phyloP scores from a whole-genome alignment of 2,329 filamentous ascomycete genomes.

The Neofusicoccum ribis region DNA sequence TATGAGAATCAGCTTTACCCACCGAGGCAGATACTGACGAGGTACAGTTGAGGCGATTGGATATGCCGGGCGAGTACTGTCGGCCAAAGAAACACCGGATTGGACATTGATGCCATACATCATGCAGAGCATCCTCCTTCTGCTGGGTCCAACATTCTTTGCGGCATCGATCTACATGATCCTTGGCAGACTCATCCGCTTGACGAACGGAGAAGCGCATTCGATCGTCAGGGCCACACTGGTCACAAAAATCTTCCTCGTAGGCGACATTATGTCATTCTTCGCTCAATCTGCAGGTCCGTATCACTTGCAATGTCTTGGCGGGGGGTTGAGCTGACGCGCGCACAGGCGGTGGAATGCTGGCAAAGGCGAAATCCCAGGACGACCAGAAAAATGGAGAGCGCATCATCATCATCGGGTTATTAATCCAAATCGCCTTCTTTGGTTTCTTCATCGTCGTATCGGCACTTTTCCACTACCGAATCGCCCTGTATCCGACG shows the following conservation, averaged over 20 bases:
- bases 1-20: slow-evolving; percentile 28
- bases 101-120: slow-evolving; percentile 42
- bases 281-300: slow-evolving; percentile 34
- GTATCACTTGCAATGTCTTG: background rate
- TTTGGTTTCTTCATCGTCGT: slow-evolving; percentile 52
- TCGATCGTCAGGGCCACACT: slow-evolving; percentile 37
- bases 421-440: slow-evolving; percentile 52
- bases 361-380: background rate
- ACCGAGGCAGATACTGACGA: background rate
- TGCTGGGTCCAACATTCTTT: slow-evolving; percentile 49
- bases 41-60: slow-evolving; percentile 52
- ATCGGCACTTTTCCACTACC: slow-evolving; percentile 31
- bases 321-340: background rate
- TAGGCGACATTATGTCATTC: slow-evolving; percentile 45
- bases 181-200: slow-evolving; percentile 42
- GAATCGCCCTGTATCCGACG: slow-evolving; percentile 26
- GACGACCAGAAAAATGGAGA: slow-evolving; percentile 31
- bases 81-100: slow-evolving; percentile 29
- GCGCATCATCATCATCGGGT: slow-evolving; percentile 49
- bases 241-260: slow-evolving; percentile 46
- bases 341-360: slow-evolving; percentile 12
- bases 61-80: slow-evolving; percentile 49
- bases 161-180: slow-evolving; percentile 50
- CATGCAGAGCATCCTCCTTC: slow-evolving; percentile 46
- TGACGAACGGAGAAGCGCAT: slow-evolving; percentile 35